Percentiles rank a stretch among this genome's conserved stretches.
These are phyloP conservation scores for Dysphania ambrosioides DNA, from an alignment of 148 eudicot genomes.

Conservation along the genomic window DNA sequence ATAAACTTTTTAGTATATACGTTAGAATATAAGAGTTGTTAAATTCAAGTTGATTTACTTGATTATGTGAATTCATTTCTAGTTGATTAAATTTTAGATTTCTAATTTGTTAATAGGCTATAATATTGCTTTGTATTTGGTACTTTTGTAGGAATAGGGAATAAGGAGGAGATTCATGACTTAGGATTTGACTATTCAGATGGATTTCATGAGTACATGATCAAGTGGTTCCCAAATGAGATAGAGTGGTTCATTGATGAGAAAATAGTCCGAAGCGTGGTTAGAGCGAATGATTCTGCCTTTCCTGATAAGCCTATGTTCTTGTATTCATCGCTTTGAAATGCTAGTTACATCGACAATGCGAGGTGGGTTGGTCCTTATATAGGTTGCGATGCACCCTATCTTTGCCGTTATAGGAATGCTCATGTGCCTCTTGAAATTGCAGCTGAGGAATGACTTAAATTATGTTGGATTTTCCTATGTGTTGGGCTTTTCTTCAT, in stretches of 20 bases:
- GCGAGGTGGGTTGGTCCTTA: slow-evolving; percentile 38
- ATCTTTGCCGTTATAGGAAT: slow-evolving; percentile 35
- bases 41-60: no score
- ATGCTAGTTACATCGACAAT: slow-evolving; percentile 34
- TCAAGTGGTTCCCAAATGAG: neutral
- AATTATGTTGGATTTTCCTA: neutral
- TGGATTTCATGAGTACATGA: neutral
- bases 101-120: no score
- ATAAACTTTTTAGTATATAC: no score
- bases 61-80: no score
- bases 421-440: slow-evolving; percentile 29
- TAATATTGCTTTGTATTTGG: no score
- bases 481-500: neutral
- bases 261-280: neutral
- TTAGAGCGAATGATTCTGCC: neutral
- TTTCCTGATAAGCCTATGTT: neutral
- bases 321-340: neutral
- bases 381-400: slow-evolving; percentile 33
- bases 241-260: neutral
- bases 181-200: neutral
- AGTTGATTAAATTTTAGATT: no score
- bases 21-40: no score
- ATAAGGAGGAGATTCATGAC: neutral
- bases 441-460: slow-evolving; percentile 5
- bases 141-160: neutral